Percentiles rank a stretch among this genome's conserved stretches.
These are phyloP conservation scores for Paralagenidium karlingii DNA, from an alignment of 352 stramenopile species.

Conservation along the genomic window DNA sequence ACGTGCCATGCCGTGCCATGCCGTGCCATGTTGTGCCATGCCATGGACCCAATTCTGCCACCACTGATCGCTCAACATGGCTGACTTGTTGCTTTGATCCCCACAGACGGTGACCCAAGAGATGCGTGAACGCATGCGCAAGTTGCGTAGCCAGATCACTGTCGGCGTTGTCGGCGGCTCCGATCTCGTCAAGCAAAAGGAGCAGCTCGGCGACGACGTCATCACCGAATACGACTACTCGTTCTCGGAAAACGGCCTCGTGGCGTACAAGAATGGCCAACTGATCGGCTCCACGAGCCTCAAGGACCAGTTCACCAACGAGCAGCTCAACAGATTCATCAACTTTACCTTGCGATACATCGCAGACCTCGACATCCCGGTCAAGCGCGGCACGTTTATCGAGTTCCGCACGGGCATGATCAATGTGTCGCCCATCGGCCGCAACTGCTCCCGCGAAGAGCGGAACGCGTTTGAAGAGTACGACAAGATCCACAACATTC, in stretches of 20 bases:
- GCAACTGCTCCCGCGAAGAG: conserved; percentile 97
- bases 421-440: conserved; percentile 98
- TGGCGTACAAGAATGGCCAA: conserved; percentile 93
- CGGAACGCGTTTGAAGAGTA: conserved; percentile 97
- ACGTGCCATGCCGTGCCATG: background rate
- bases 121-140: conserved; percentile 91
- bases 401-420: conserved; percentile 99
- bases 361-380: conserved; percentile 90
- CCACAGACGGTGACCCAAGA: conserved; percentile 70
- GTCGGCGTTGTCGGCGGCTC: conserved; percentile 97
- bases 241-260: conserved; percentile 98
- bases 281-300: conserved; percentile 85
- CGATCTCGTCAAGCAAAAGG: conserved; percentile 98
- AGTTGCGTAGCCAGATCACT: conserved; percentile 89
- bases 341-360: conserved; percentile 96
- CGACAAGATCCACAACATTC: conserved; percentile 89
- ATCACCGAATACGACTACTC: conserved; percentile 96
- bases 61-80: too few species aligned
- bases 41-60: too few species aligned
- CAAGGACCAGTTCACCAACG: conserved; percentile 90
- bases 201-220: conserved; percentile 94
- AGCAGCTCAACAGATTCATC: conserved; percentile 95
- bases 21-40: background rate
- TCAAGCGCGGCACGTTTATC: conserved; percentile 98
- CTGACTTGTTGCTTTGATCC: background rate